Base-by-base conservation (phyloP, 2,329 filamentous ascomycete species). In the Ophiobolus disseminans region DNA sequence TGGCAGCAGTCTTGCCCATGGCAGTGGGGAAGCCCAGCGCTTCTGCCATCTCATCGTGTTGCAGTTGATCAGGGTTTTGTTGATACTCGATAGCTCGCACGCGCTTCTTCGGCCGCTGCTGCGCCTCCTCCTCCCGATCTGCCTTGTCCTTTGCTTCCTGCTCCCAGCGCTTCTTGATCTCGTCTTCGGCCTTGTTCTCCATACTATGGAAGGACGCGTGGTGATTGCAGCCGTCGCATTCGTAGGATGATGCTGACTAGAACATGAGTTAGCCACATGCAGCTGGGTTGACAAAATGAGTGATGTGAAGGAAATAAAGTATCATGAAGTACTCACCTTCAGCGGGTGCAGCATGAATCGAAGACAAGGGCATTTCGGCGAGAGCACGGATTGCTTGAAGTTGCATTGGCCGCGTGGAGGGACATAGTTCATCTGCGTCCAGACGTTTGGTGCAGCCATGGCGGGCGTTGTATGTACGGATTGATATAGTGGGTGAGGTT, bases 331-430 rank as follows among this genome's bases (percentile, higher is more conserved):
- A 21, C 58, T 39, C 61, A 77, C 80, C 69, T 83, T 82, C 34
- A 82, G 70, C 0, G 81, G 81, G 65, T 83, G 81, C 5, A 82
- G 65, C 81, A 83, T 83, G 70, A 82, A 83, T 14, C 81, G 74
- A 32, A 81, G 66, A 60, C 81, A 83, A 4, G 80, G 73, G 55
- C 81, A 83, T 40, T 68, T 75, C 2, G 75, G 62, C 2, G 72
- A 74, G 23, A 82, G 63, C 13, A 81, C 61, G 19, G 74, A 75
- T 2, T 70, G 66, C 54, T 80, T 81, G 70, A 75, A 75, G 41
- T 80, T 79, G 66, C 80, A 82, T 42, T 72, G 72, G 21, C 80
- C 80, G 30, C 77, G 76, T 5, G 80, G 80, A 21, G 79, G 76
- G 9, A 70, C 67, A 53, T 82, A 81, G 60, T 74, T 72, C 79